Percentiles rank a stretch among this genome's conserved stretches.
These are phyloP conservation scores for Bromus sterilis DNA, from an alignment of 176 grass and related monocot species.

Conservation along the genomic window DNA sequence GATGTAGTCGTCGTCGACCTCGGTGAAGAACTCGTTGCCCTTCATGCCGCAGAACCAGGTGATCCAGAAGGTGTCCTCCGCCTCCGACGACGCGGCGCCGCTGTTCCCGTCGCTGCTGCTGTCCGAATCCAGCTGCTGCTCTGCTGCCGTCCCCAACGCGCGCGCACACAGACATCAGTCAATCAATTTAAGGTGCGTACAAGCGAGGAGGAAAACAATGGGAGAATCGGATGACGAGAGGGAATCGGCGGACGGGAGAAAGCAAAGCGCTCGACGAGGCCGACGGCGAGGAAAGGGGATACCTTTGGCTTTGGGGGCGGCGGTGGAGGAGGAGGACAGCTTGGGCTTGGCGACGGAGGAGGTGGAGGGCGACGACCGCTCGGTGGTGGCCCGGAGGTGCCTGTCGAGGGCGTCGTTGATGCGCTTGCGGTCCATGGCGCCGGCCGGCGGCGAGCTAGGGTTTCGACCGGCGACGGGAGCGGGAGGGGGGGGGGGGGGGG, in stretches of 20 bases:
- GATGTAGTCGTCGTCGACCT: slow-evolving; percentile 5
- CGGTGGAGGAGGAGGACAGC: not conserved
- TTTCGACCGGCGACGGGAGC: not conserved
- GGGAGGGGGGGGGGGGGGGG: not conserved
- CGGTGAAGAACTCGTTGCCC: slow-evolving; percentile 1
- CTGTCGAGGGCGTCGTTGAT: not conserved
- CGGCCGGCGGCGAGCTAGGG: not conserved
- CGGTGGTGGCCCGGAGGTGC: not conserved
- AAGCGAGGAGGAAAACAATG: no score
- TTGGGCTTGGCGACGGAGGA: not conserved
- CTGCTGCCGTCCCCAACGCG: not conserved
- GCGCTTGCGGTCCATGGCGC: not conserved
- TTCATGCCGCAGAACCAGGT: not conserved
- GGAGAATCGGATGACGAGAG: not conserved
- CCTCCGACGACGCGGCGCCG: not conserved
- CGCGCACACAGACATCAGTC: not conserved
- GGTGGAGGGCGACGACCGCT: not conserved
- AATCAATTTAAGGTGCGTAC: no score
- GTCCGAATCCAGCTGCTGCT: slow-evolving; percentile 2
- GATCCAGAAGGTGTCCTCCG: not conserved
- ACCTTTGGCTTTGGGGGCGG: not conserved
- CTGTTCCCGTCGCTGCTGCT: not conserved
- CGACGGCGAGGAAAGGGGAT: not conserved
- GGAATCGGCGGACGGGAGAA: not conserved
- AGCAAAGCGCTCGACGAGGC: not conserved